A percentile compares a stretch with the other conserved stretches of the same genome.
Evolutionary conservation across 306 rosid genomes (phyloP).

Genomic region (Cucurbita argyrosperma): DNA sequence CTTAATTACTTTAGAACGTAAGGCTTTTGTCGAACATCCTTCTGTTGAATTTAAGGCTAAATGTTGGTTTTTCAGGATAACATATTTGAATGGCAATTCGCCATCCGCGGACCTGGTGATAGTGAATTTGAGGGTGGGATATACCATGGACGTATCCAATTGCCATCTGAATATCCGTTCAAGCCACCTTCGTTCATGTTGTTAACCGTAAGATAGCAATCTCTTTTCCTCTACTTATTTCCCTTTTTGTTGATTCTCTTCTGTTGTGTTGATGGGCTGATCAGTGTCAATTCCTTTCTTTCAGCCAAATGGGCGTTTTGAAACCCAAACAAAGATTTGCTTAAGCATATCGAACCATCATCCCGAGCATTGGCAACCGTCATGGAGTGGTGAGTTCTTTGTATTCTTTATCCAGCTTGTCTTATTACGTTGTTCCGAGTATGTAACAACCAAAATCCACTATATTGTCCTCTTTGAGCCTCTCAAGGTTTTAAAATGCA

Average conservation of each 20-base stretch:
- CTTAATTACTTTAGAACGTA: not conserved
- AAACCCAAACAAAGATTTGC: conserved; percentile 91
- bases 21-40: not conserved
- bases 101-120: conserved; percentile 59
- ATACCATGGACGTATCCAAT: conserved; percentile 70
- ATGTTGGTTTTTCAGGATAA: conserved; percentile 47
- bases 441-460: no score
- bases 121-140: conserved; percentile 83
- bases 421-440: not conserved
- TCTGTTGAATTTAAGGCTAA: not conserved
- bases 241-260: not conserved
- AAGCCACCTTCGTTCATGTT: conserved; percentile 86
- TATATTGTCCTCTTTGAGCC: no score
- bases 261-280: conserved; percentile 2
- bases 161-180: conserved; percentile 83
- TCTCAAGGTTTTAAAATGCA: no score
- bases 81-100: conserved; percentile 93
- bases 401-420: not conserved
- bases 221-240: not conserved
- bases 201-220: conserved; percentile 38
- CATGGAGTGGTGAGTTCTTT: conserved; percentile 72
- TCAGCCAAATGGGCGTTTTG: conserved; percentile 95
- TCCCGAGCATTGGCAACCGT: conserved; percentile 99
- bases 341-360: conserved; percentile 94
- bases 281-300: conserved; percentile 8